Evolutionary conservation across 2,329 filamentous ascomycete species (phyloP).

Genomic region (Xylariaceae sp.): DNA sequence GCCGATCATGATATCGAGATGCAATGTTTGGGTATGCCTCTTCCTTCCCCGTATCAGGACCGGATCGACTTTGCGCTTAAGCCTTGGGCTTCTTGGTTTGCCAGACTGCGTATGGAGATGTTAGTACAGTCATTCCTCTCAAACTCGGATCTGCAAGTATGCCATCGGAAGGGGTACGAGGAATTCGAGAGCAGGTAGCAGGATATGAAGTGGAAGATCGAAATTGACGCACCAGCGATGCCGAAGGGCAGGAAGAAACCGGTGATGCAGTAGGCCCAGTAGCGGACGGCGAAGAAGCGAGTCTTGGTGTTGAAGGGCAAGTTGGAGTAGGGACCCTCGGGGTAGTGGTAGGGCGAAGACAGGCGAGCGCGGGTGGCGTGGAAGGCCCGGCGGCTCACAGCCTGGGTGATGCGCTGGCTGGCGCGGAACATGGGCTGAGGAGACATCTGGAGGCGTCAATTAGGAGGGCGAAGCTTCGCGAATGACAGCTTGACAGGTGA

Average conservation of each 20-base stretch:
- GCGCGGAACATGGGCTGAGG: slow-evolving; percentile 59
- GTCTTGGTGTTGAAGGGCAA: slow-evolving; percentile 95
- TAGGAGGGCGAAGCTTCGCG: slow-evolving; percentile 26
- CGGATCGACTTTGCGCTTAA: slow-evolving; percentile 25
- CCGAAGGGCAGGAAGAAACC: slow-evolving; percentile 61
- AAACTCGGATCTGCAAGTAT: too few species aligned
- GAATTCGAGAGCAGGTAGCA: background rate
- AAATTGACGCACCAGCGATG: slow-evolving; percentile 53
- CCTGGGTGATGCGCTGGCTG: slow-evolving; percentile 56
- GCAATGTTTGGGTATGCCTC: background rate
- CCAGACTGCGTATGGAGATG: slow-evolving; percentile 46
- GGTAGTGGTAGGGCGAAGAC: slow-evolving; percentile 94
- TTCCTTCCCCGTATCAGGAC: slow-evolving; percentile 1
- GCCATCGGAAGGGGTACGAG: too few species aligned
- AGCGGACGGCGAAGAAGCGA: slow-evolving; percentile 77
- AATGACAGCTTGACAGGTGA: background rate
- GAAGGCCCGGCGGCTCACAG: slow-evolving; percentile 88
- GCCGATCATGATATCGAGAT: background rate
- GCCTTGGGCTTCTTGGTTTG: slow-evolving; percentile 45
- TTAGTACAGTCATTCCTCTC: too few species aligned
- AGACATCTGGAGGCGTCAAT: slow-evolving; percentile 68
- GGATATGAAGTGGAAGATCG: background rate
- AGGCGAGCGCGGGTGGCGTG: slow-evolving; percentile 82
- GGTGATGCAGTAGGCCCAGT: slow-evolving; percentile 65
- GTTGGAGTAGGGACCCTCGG: slow-evolving; percentile 91